Conservation (phyloP, 1,284 basidiomycete species). For the Apiotrichum laibachii region DNA sequence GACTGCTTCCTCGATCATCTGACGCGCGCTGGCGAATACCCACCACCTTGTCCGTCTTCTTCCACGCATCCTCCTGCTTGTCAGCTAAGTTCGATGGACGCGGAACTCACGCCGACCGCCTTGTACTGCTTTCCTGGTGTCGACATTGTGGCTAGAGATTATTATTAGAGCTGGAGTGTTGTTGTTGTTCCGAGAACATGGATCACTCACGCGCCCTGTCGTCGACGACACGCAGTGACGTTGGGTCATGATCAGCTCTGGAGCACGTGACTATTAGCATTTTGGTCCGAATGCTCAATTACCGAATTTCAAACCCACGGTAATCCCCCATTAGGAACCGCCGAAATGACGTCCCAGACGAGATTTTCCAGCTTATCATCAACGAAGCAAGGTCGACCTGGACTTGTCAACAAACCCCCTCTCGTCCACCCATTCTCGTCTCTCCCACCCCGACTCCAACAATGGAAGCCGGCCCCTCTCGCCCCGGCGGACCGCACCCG, state of each 20-base stretch:
- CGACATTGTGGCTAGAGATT: slow-evolving; percentile 12
- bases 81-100: neutral
- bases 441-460: neutral
- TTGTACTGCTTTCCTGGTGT: slow-evolving; percentile 46
- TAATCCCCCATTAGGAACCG: too few species aligned
- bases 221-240: neutral
- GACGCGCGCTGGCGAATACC: neutral
- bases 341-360: too few species aligned
- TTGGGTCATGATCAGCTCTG: too few species aligned
- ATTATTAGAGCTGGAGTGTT: neutral
- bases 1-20: too few species aligned
- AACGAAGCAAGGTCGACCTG: too few species aligned
- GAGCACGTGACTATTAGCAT: too few species aligned
- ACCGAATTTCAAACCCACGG: too few species aligned
- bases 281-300: too few species aligned
- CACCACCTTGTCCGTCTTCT: slow-evolving; percentile 86
- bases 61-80: slow-evolving; percentile 80
- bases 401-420: too few species aligned
- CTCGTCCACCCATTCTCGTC: neutral
- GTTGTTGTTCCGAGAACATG: neutral
- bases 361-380: too few species aligned
- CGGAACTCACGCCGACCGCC: slow-evolving; percentile 42
- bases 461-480: slow-evolving; percentile 3
- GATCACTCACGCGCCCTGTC: neutral
- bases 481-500: neutral